A percentile compares a stretch with the other conserved stretches of the same genome.
phyloP scores from a whole-genome alignment of 805 yeast genomes.

The Ogataea sp. region DNA sequence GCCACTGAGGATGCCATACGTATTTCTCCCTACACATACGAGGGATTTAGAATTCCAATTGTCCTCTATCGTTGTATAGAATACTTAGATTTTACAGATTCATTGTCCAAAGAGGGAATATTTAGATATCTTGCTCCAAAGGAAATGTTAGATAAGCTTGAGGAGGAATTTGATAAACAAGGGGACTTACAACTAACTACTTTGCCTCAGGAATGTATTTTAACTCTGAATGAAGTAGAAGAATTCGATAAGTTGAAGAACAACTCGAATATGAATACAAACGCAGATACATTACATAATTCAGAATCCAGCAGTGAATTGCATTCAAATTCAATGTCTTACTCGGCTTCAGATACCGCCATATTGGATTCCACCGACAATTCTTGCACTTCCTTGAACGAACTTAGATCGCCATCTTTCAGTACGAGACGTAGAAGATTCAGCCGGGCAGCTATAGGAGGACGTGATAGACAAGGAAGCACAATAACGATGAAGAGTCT shows the following conservation, averaged over 20 bases:
- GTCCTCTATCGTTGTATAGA: slow-evolving; percentile 66
- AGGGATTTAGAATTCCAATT: slow-evolving; percentile 49
- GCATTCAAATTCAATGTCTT: no score
- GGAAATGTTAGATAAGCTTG: slow-evolving; percentile 9
- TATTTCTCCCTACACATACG: slow-evolving; percentile 13
- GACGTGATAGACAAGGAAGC: not conserved
- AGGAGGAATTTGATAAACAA: slow-evolving; percentile 6
- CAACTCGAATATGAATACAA: not conserved
- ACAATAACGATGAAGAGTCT: not conserved
- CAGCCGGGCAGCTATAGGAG: not conserved
- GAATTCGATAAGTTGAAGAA: not conserved
- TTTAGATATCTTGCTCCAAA: slow-evolving; percentile 59
- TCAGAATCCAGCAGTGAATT: no score
- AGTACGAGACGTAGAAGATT: not conserved
- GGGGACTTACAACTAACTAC: slow-evolving; percentile 9
- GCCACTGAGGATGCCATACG: not conserved
- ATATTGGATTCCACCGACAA: no score
- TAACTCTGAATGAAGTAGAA: not conserved
- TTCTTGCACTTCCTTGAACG: no score
- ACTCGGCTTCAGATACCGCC: no score
- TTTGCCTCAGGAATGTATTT: not conserved
- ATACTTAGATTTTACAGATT: slow-evolving; percentile 52
- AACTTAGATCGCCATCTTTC: not conserved
- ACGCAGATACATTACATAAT: not conserved
- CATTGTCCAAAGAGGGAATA: slow-evolving; percentile 73